Evolutionary conservation across 176 grass and related monocot genomes (phyloP).

Genomic region (Saccharum officinarum): DNA sequence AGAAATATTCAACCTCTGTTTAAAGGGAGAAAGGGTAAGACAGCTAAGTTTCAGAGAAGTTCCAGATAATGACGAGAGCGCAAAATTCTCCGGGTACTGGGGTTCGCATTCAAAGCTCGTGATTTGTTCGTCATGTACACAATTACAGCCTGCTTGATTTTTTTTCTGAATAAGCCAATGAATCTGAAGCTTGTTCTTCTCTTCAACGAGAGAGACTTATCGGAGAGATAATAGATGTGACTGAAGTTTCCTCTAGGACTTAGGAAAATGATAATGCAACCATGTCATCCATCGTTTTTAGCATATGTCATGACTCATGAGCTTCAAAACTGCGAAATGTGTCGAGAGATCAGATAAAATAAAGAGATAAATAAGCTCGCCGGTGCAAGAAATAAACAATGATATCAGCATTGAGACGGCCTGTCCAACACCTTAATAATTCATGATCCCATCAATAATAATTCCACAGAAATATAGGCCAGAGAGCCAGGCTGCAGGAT

Average conservation of each 20-base stretch:
- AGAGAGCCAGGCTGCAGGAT: slow-evolving; percentile 33
- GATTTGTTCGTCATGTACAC: background rate
- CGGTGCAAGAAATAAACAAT: slow-evolving; percentile 1
- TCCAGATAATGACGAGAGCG: background rate
- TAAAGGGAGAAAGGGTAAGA: background rate
- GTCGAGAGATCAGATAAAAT: background rate
- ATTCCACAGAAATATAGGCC: slow-evolving; percentile 34
- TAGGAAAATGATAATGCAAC: background rate
- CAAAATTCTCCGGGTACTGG: background rate
- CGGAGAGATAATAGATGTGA: background rate
- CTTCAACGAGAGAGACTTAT: background rate
- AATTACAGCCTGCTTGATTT: background rate
- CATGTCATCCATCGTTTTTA: slow-evolving; percentile 12
- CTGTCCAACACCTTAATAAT: slow-evolving; percentile 13
- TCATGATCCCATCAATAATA: slow-evolving; percentile 32
- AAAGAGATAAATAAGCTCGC: background rate
- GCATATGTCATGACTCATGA: slow-evolving; percentile 34
- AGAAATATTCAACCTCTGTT: background rate
- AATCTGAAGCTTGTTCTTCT: background rate
- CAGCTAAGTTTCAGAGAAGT: background rate
- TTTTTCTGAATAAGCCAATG: background rate
- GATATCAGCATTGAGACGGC: slow-evolving; percentile 25
- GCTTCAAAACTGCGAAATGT: background rate
- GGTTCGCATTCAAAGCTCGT: background rate
- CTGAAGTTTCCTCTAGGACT: background rate